These are phyloP conservation scores for Fusarium xyrophilum DNA, from an alignment of 2,329 filamentous ascomycete species.

Conservation along the genomic window DNA sequence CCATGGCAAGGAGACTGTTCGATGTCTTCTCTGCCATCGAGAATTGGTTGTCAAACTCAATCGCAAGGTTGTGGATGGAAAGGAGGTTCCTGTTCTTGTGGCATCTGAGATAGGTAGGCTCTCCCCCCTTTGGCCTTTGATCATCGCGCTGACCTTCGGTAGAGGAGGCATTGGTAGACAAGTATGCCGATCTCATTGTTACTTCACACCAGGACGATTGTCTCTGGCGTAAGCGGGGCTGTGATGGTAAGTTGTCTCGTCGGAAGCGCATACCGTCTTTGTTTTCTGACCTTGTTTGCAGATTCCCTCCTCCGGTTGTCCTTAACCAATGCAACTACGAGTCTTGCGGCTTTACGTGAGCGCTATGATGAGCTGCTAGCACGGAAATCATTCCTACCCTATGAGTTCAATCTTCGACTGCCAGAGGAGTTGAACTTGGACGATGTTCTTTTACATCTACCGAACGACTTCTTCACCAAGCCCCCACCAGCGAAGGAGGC, in stretches of 20 bases:
- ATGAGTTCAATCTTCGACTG: slow-evolving; percentile 66
- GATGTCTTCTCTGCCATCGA: slow-evolving; percentile 83
- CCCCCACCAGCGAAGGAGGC: slow-evolving; percentile 46
- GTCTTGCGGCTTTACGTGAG: slow-evolving; percentile 63
- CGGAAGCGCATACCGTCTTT: slow-evolving; percentile 8
- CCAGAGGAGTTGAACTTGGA: slow-evolving; percentile 62
- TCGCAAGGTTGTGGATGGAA: slow-evolving; percentile 63
- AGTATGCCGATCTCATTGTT: slow-evolving; percentile 76
- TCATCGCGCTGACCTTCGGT: slow-evolving; percentile 30
- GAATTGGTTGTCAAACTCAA: slow-evolving; percentile 83
- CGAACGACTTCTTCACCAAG: slow-evolving; percentile 61
- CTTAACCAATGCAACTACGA: slow-evolving; percentile 66
- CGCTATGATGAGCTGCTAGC: slow-evolving; percentile 70
- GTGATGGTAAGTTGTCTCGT: slow-evolving; percentile 67
- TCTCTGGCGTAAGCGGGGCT: slow-evolving; percentile 86
- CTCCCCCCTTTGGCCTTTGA: neutral
- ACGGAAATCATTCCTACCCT: slow-evolving; percentile 64
- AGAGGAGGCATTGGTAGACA: slow-evolving; percentile 74
- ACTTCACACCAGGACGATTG: slow-evolving; percentile 81
- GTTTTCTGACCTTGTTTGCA: slow-evolving; percentile 42
- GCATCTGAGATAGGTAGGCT: slow-evolving; percentile 64
- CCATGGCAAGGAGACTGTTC: slow-evolving; percentile 80
- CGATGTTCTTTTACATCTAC: slow-evolving; percentile 57
- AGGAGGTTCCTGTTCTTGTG: slow-evolving; percentile 59
- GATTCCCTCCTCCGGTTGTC: slow-evolving; percentile 68